These are phyloP conservation scores for Astraeus odoratus DNA, from an alignment of 768 basidiomycete genomes.

Conservation along the genomic window DNA sequence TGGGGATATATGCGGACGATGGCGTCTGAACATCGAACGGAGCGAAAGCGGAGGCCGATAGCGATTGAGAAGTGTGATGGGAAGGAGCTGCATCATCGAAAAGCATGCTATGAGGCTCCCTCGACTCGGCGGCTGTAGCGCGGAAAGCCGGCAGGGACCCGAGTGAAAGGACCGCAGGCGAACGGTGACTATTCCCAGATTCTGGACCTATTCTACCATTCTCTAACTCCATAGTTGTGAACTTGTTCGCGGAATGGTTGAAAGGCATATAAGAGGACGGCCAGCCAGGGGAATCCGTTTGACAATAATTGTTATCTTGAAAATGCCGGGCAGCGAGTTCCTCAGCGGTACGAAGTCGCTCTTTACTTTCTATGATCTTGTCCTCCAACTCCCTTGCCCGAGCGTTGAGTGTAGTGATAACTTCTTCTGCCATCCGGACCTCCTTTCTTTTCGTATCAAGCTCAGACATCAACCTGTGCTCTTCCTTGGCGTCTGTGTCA, in stretches of 20 bases:
- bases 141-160: slow-evolving; percentile 23
- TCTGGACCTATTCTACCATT: slow-evolving; percentile 9
- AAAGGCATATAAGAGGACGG: slow-evolving; percentile 27
- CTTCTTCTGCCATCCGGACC: slow-evolving; percentile 53
- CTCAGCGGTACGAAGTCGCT: slow-evolving; percentile 49
- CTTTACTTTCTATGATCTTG: slow-evolving; percentile 55
- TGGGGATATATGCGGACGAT: slow-evolving; percentile 50
- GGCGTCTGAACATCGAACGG: slow-evolving; percentile 43
- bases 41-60: slow-evolving; percentile 35
- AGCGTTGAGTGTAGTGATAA: slow-evolving; percentile 51
- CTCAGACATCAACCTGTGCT: slow-evolving; percentile 36
- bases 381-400: slow-evolving; percentile 73
- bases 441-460: slow-evolving; percentile 55
- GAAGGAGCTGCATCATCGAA: slow-evolving; percentile 37
- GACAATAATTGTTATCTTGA: slow-evolving; percentile 9
- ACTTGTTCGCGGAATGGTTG: slow-evolving; percentile 15
- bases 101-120: slow-evolving; percentile 23
- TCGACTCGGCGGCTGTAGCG: slow-evolving; percentile 10
- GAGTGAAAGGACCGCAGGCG: slow-evolving; percentile 27
- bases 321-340: slow-evolving; percentile 38
- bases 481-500: slow-evolving; percentile 38
- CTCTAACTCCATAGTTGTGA: slow-evolving; percentile 11
- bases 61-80: too few relatives aligned
- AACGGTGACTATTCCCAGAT: slow-evolving; percentile 10
- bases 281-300: slow-evolving; percentile 15